Percentiles rank a stretch among this genome's conserved stretches.
Evolutionary conservation across 2,329 filamentous ascomycete genomes (phyloP).

Genomic region (Acarospora socialis): DNA sequence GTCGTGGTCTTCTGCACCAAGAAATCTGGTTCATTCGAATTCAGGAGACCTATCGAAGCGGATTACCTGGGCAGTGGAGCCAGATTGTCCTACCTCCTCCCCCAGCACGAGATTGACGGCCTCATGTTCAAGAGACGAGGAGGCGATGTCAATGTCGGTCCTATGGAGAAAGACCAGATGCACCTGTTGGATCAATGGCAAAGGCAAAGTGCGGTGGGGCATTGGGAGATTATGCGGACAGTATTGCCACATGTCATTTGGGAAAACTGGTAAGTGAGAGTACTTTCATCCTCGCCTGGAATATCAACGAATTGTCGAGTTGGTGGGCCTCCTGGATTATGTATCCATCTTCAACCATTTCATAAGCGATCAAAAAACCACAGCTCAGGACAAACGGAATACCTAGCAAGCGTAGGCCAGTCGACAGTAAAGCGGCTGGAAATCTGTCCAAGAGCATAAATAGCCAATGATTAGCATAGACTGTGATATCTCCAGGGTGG

Average conservation of each 20-base stretch:
- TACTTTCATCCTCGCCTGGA: too few species aligned
- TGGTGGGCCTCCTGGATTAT: too few species aligned
- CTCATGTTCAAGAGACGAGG: slow-evolving; percentile 19
- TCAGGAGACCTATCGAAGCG: slow-evolving; percentile 47
- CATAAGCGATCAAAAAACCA: too few species aligned
- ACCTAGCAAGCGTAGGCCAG: too few species aligned
- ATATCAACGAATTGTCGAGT: too few species aligned
- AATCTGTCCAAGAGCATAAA: too few species aligned
- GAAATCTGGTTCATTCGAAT: slow-evolving; percentile 40
- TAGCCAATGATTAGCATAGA: too few species aligned
- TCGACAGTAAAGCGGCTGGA: too few species aligned
- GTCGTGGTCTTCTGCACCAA: slow-evolving; percentile 92
- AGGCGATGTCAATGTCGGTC: slow-evolving; percentile 36
- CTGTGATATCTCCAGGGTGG: too few species aligned
- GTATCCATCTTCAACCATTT: too few species aligned
- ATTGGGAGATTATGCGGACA: slow-evolving; percentile 84
- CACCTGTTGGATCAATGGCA: slow-evolving; percentile 57
- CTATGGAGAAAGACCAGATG: slow-evolving; percentile 51
- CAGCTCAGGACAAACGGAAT: too few species aligned
- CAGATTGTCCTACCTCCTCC: slow-evolving; percentile 55
- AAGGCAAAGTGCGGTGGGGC: slow-evolving; percentile 59
- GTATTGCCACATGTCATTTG: slow-evolving; percentile 68
- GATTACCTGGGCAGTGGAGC: slow-evolving; percentile 64
- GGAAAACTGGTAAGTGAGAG: slow-evolving; percentile 84
- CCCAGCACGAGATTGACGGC: slow-evolving; percentile 52